Conservation (phyloP, 257 asterid species). For the Agastache rugosa region DNA sequence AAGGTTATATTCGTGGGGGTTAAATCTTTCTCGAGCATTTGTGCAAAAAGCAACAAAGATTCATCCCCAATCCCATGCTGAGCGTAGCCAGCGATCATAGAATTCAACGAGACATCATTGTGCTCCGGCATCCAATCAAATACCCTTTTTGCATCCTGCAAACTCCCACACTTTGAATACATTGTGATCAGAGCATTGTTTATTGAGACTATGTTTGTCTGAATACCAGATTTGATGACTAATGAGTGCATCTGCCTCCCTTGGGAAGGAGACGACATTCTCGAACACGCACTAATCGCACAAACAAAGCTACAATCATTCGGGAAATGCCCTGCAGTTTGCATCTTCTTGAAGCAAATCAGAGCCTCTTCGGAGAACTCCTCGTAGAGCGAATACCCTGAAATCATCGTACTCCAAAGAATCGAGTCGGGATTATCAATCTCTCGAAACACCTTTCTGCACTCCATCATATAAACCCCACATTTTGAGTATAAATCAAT, state of each 20-base stretch:
- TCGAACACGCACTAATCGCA: constrained; percentile 62
- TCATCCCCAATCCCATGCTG: constrained; percentile 74
- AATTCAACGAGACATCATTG: constrained; percentile 63
- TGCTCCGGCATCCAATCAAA: constrained; percentile 66
- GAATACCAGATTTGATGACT: constrained; percentile 60
- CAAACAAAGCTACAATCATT: constrained; percentile 81
- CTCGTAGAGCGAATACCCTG: constrained; percentile 61
- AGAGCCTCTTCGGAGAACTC: constrained; percentile 69
- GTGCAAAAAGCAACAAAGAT: constrained; percentile 53
- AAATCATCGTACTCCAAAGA: constrained; percentile 83
- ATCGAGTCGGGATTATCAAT: constrained; percentile 62
- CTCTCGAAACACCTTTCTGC: constrained; percentile 59
- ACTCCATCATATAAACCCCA: constrained; percentile 43
- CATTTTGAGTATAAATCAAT: constrained; percentile 75
- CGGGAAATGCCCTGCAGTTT: constrained; percentile 60
- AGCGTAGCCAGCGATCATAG: constrained; percentile 80
- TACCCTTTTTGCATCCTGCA: constrained; percentile 60
- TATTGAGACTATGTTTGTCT: constrained; percentile 55
- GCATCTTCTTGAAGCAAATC: constrained; percentile 67
- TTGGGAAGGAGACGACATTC: constrained; percentile 63
- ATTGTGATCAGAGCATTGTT: constrained; percentile 69
- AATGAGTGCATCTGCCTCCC: constrained; percentile 78
- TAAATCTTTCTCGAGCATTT: constrained; percentile 52
- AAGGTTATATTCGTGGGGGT: constrained; percentile 71
- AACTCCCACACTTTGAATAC: constrained; percentile 79